Percentiles rank a stretch among this genome's conserved stretches.
phyloP scores from a whole-genome alignment of 495 filamentous ascomycete genomes.

The Aspergillus steynii region DNA sequence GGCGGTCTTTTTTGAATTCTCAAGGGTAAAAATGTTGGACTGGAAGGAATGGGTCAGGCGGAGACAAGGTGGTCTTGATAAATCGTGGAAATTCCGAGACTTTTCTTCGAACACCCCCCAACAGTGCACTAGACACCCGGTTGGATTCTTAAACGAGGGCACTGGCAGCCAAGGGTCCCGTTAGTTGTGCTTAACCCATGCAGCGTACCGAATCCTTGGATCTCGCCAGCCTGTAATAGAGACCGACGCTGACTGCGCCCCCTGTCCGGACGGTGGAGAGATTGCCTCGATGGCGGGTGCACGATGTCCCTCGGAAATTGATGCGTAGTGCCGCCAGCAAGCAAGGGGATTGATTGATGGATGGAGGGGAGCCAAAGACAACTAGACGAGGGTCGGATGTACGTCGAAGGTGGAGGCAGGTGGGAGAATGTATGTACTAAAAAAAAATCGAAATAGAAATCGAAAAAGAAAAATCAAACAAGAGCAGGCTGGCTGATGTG shows the following conservation, averaged over 20 bases:
- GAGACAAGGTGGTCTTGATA: not conserved
- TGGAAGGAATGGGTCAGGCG: constrained; percentile 4
- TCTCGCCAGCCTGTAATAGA: constrained; percentile 19
- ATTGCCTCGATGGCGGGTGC: constrained; percentile 22
- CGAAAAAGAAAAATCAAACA: not conserved
- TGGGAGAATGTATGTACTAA: not conserved
- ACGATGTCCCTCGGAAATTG: constrained; percentile 12
- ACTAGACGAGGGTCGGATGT: constrained; percentile 1
- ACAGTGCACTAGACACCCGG: constrained; percentile 22
- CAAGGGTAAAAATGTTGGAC: constrained; percentile 1
- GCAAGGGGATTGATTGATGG: constrained; percentile 8
- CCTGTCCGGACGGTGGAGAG: constrained; percentile 14
- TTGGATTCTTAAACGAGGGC: constrained; percentile 21
- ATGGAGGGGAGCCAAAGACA: not conserved
- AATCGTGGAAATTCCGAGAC: constrained; percentile 5
- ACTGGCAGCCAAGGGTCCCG: constrained; percentile 19
- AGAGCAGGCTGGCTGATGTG: not conserved
- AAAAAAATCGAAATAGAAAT: not conserved
- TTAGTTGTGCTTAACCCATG: constrained; percentile 28
- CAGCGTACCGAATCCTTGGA: constrained; percentile 29
- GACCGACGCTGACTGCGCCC: constrained; percentile 24
- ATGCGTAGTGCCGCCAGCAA: constrained; percentile 20
- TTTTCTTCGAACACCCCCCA: constrained; percentile 15
- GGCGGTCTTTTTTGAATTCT: not conserved
- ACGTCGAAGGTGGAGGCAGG: constrained; percentile 10